A percentile compares a stretch with the other conserved stretches of the same genome.
phyloP scores from a whole-genome alignment of 2,329 filamentous ascomycete genomes.

The Ascochyta viciae-villosae region DNA sequence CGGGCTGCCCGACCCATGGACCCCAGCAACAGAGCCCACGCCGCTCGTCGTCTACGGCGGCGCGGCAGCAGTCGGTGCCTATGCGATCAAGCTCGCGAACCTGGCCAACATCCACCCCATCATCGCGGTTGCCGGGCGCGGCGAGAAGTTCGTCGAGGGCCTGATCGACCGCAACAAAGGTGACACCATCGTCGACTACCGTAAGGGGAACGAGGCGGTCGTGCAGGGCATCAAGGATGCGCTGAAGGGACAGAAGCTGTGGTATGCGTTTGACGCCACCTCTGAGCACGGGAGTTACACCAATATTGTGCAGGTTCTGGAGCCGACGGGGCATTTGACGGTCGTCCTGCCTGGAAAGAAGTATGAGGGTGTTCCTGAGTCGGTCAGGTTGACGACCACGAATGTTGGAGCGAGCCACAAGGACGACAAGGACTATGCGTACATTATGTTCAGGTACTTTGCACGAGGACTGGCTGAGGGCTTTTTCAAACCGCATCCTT shows the following conservation, averaged over 20 bases:
- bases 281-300: conserved; percentile 57
- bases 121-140: conserved; percentile 52
- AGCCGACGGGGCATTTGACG: conserved; percentile 43
- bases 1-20: conserved; percentile 53
- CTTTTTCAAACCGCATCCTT: conserved; percentile 59
- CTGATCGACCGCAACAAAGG: conserved; percentile 50
- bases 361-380: conserved; percentile 52
- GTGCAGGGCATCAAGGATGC: conserved; percentile 53
- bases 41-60: conserved; percentile 54
- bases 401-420: conserved; percentile 44
- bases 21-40: conserved; percentile 23
- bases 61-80: conserved; percentile 51
- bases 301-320: conserved; percentile 51
- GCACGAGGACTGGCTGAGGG: conserved; percentile 58
- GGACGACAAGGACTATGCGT: conserved; percentile 52
- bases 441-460: conserved; percentile 55
- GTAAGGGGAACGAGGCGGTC: conserved; percentile 57
- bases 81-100: conserved; percentile 50
- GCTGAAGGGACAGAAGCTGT: conserved; percentile 53
- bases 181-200: conserved; percentile 60
- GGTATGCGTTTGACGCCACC: conserved; percentile 65
- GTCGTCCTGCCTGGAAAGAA: conserved; percentile 54
- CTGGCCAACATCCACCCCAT: conserved; percentile 52
- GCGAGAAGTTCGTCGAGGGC: conserved; percentile 44
- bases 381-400: conserved; percentile 49